Evolutionary conservation across 176 grass and related monocot species (phyloP).

Genomic region (Ananas comosus): DNA sequence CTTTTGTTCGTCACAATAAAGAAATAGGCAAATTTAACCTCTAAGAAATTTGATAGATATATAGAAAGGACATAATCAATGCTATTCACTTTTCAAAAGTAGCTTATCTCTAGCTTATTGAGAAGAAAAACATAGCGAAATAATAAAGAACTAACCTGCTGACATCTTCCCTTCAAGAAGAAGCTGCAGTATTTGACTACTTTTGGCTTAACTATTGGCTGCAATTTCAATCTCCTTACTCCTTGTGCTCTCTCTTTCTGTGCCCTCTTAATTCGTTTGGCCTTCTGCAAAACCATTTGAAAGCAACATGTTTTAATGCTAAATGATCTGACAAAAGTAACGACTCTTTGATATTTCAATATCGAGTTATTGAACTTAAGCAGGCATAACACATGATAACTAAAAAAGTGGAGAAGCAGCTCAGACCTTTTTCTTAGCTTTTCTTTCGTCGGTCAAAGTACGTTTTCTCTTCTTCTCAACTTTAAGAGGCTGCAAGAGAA

Average conservation of each 20-base stretch:
- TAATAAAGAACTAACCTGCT: slow-evolving; percentile 42
- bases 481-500: slow-evolving; percentile 41
- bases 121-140: not conserved
- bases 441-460: slow-evolving; percentile 48
- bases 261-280: slow-evolving; percentile 68
- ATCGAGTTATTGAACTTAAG: not conserved
- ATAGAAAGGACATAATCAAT: too few species aligned
- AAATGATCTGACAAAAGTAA: slow-evolving; percentile 12
- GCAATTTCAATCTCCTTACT: slow-evolving; percentile 65
- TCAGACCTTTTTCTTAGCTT: slow-evolving; percentile 64
- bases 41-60: too few species aligned
- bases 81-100: too few species aligned
- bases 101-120: not conserved
- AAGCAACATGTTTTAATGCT: slow-evolving; percentile 24
- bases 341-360: not conserved
- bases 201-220: slow-evolving; percentile 59
- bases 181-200: slow-evolving; percentile 52
- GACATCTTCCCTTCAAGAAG: slow-evolving; percentile 71
- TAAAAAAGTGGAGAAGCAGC: slow-evolving; percentile 1
- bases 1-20: not conserved
- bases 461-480: slow-evolving; percentile 51
- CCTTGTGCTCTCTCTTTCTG: slow-evolving; percentile 57
- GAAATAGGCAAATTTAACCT: not conserved
- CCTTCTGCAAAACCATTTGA: slow-evolving; percentile 52
- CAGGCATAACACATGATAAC: not conserved